Evolutionary conservation across 805 yeast species (phyloP), one percentile per base, ranked within the genome.

Genomic region (Ogataea salicorniae): DNA sequence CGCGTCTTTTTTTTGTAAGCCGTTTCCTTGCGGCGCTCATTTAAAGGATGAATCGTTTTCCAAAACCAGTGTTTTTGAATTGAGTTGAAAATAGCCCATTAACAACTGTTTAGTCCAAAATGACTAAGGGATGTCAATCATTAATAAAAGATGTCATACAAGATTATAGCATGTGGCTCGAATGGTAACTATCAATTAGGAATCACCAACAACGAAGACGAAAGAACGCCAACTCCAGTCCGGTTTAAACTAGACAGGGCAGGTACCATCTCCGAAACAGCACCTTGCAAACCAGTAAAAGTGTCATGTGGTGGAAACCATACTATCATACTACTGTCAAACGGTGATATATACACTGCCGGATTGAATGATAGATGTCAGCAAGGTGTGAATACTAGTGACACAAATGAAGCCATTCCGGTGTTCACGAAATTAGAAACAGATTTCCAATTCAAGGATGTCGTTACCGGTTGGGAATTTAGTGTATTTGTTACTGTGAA

Each of bases 241-340:
- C 17, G 15, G 37, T 40, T 48, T 15, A 7, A 48, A 18, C 5
- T 41, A 3, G 43, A 42, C 15, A 40, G 26, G 13, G 46, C 20
- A 20, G 20, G 45, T 13, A n/a, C 34, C 5, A 18, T 26, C 5
- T 8, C 34, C 5, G 37, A 40, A 31, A 5, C 6, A 9, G 13
- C 49, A 35, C 34, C 44, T 6, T 5, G 9, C 2, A 51, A 44
- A n/a, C 75, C 82, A 0, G 46, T 59, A 42, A 69, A 71, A 53
- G 70, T 90, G 13, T 75, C 73, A 0, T 81, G 90, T 56, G 97
- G 97, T 4, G 97, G 98, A 0, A 91, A 91, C 56, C 97, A 92
- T 61, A 83, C 95, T 0, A 56, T 87, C 16, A 51, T 88, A 2
- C 61, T 89, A 7, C 61, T 77, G 13, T 69, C 64, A 1, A 65